These are phyloP conservation scores for Pyrus bretschneideri DNA, from an alignment of 306 rosid genomes.

Conservation along the genomic window DNA sequence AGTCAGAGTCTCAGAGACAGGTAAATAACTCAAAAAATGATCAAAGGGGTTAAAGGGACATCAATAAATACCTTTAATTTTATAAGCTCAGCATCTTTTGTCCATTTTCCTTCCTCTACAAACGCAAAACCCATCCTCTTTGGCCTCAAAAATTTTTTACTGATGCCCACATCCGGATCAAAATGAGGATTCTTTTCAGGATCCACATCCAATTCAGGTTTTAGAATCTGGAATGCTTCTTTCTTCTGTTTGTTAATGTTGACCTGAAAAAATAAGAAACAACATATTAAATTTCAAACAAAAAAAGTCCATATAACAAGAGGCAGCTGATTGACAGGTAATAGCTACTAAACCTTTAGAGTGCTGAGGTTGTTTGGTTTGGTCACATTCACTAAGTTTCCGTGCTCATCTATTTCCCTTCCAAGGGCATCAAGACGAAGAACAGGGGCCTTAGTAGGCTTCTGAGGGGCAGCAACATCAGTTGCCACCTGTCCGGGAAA, in stretches of 20 bases:
- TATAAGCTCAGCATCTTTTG: slow-evolving; percentile 80
- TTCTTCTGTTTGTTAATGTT: slow-evolving; percentile 92
- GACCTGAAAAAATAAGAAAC: slow-evolving; percentile 48
- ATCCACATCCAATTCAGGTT: slow-evolving; percentile 85
- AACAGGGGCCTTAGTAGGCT: slow-evolving; percentile 84
- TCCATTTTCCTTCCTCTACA: slow-evolving; percentile 97
- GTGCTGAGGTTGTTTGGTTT: slow-evolving; percentile 90
- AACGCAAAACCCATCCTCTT: slow-evolving; percentile 76
- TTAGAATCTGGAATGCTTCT: slow-evolving; percentile 81
- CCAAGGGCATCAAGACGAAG: slow-evolving; percentile 98
- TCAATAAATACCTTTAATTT: slow-evolving; percentile 59
- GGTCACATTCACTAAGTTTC: slow-evolving; percentile 65
- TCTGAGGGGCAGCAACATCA: slow-evolving; percentile 57
- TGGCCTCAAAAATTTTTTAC: slow-evolving; percentile 77
- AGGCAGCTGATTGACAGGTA: neutral
- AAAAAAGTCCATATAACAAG: neutral
- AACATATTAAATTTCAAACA: neutral
- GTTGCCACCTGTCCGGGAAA: slow-evolving; percentile 74
- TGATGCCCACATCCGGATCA: slow-evolving; percentile 73
- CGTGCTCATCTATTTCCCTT: slow-evolving; percentile 92
- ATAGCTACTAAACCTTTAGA: slow-evolving; percentile 58
- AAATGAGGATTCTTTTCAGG: slow-evolving; percentile 79
- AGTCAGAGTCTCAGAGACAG: neutral
- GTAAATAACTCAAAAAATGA: slow-evolving; percentile 1
- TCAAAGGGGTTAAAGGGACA: neutral